Conservation (phyloP, 78 protist genomes). For the Dictyostelium purpureum region DNA sequence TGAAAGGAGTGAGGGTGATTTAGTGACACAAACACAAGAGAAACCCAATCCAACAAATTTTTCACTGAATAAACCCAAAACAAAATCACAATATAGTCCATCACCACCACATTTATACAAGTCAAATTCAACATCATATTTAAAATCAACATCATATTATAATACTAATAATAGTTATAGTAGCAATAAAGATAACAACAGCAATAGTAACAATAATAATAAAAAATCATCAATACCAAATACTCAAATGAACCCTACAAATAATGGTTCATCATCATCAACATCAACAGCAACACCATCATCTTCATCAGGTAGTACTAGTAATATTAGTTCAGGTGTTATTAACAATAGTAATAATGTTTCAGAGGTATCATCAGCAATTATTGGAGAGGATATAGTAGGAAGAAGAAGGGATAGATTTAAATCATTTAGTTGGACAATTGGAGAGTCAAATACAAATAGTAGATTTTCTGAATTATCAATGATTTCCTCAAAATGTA, state of each 20-base stretch:
- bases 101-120: background rate
- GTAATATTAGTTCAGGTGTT: background rate
- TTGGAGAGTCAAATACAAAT: constrained; percentile 54
- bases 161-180: background rate
- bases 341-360: background rate
- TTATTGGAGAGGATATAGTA: background rate
- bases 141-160: background rate
- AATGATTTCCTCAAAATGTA: constrained; percentile 45
- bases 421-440: constrained; percentile 68
- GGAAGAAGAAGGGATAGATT: constrained; percentile 42
- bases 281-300: too few species aligned
- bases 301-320: background rate
- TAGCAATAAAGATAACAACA: too few species aligned
- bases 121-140: constrained; percentile 17
- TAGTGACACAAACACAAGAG: background rate
- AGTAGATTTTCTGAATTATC: constrained; percentile 40
- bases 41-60: background rate
- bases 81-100: background rate
- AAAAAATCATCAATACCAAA: background rate
- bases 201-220: background rate
- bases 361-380: background rate
- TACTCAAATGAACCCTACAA: too few species aligned
- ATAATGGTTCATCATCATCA: background rate
- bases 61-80: background rate
- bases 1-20: background rate